Evolutionary conservation across 176 grass and related monocot genomes (phyloP), one percentile per base, ranked within the genome.

Genomic region (Eragrostis curvula): DNA sequence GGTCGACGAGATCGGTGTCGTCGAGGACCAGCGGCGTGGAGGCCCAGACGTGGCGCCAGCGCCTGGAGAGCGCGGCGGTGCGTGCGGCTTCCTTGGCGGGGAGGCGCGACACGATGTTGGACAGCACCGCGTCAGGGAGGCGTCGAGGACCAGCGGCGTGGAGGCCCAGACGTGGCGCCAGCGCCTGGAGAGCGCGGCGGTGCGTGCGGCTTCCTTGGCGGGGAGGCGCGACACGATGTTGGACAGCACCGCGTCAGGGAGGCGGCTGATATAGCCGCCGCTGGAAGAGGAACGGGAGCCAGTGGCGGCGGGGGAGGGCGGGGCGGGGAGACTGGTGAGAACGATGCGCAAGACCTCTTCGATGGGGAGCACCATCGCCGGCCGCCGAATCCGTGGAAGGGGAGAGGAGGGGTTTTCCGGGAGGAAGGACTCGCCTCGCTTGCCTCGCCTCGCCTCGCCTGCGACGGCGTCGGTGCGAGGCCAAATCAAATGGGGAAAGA

Each of bases 41-140:
- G 24, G 23, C 13, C 70, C 81, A 84, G 44, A 89, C 39, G 70
- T 62, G 75, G 69, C 87, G 82, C 81, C 81, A 89, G 69, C 81
- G 81, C 42, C 27, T 56, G 69, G 87, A 84, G 14, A 89, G 82
- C 40, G n/a, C 70, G 20, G 87, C 36, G 9, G 82, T 85, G 70
- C 82, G 32, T 4, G 32, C 32, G 32, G 32, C 32, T 36, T 36
- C 32, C 32, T 36, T 36, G 32, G 32, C 44, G 18, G 82, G 81
- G 55, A 89, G 76, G 63, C 63, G 70, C 32, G 4, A 36, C 32
- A 36, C 32, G 32, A 36, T 36, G 32, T 36, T 36, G 32, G 32
- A 36, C 32, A 36, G 32, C 32, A 36, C 32, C 32, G 32, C 32
- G 32, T 36, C 45, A 0, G 82, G 64, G 51, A 85, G 87, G 44